These are phyloP conservation scores for Pseudopithomyces maydicus DNA, from an alignment of 2,329 filamentous ascomycete species.

Conservation along the genomic window DNA sequence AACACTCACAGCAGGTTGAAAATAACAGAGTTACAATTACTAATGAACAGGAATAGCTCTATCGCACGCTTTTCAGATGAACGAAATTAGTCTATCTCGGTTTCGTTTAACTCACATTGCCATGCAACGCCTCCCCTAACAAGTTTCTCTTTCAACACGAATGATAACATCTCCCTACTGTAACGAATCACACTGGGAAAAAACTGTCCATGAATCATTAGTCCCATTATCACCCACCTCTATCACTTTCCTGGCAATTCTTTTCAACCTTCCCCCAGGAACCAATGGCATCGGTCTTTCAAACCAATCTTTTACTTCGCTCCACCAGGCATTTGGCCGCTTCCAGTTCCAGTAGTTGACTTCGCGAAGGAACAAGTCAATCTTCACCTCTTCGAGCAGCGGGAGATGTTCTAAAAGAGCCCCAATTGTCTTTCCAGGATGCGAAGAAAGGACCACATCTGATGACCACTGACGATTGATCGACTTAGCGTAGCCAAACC, in stretches of 20 bases:
- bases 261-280: too few relatives aligned
- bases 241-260: too few relatives aligned
- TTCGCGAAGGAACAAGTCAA: conserved; percentile 29
- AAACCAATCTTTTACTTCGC: conserved; percentile 32
- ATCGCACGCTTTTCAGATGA: too few relatives aligned
- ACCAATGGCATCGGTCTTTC: conserved; percentile 28
- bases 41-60: too few relatives aligned
- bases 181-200: too few relatives aligned
- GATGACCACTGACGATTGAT: not conserved
- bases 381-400: conserved; percentile 27
- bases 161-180: not conserved
- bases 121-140: conserved; percentile 13
- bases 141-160: conserved; percentile 4
- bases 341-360: conserved; percentile 30
- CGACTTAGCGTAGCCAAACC: conserved; percentile 36
- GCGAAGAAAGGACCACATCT: conserved; percentile 4
- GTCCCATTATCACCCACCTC: too few relatives aligned
- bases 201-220: too few relatives aligned
- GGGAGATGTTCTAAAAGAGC: conserved; percentile 30
- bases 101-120: too few relatives aligned
- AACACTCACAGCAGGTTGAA: too few relatives aligned
- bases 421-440: conserved; percentile 24
- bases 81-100: too few relatives aligned
- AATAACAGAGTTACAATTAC: too few relatives aligned
- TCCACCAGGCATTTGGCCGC: conserved; percentile 31